Evolutionary conservation across 2,329 filamentous ascomycete genomes (phyloP), one percentile per base, ranked within the genome.

Genomic region (Botrytis elliptica): DNA sequence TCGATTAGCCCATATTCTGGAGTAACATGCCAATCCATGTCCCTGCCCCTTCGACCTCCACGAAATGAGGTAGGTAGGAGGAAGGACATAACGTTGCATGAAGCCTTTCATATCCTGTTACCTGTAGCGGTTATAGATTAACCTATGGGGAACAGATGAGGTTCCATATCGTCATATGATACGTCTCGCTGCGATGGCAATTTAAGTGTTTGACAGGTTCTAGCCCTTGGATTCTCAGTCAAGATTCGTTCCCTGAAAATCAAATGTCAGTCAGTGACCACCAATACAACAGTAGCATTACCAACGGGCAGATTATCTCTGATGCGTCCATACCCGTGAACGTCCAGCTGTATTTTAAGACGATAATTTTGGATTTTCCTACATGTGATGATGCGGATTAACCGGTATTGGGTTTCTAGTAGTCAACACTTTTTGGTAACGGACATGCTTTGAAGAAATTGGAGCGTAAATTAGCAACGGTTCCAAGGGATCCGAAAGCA

Each of bases 11-110:
- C 38, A 57, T 68, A n/a, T 68, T 42, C 49, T 57, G 18, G 29
- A 44, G 40, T 4, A 40, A 42, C 38, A 64, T 44, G 29, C n/a
- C 40, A 38, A 69, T 57, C n/a, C 38, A 25, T 57, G 36, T 2
- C n/a, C 66, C 38, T 69, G 66, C 6, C 8, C 42, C 55, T 57
- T 44, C 38, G 44, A 69, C 49, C 49, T 69, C 49, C 40, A 57
- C 49, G 66, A 69, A 69, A 69, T 69, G 66, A 69, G 66, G 44
- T 20, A 69, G 66, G 44, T 12, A 33, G 36, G 38, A 63, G 60
- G 60, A 63, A 40, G 49, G 36, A 40, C n/a, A 57, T 44, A 57
- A n/a, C 66, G 38, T 68, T 42, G 66, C 49, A 68, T 57, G n/a
- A 69, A 42, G 52, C 36, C n/a, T 33, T 57, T 29, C 66, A 57